Percentiles rank a stretch among this genome's conserved stretches.
These are phyloP conservation scores for Pseudonitzschia delicatissima DNA, from an alignment of 108 stramenopile genomes.

Conservation along the genomic window DNA sequence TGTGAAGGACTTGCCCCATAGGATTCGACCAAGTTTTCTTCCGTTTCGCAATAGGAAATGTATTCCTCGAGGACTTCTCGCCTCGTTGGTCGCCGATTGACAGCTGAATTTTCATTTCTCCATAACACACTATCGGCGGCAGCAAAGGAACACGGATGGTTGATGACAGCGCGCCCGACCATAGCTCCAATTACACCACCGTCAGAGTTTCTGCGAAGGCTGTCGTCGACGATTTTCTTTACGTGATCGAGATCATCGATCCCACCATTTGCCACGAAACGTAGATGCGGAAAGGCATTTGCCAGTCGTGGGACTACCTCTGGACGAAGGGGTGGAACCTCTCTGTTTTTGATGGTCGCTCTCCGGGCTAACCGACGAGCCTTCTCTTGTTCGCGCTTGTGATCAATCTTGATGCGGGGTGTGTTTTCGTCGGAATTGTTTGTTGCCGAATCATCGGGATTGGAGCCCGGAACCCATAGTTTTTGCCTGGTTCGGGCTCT, in stretches of 20 bases:
- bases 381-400: constrained; percentile 36
- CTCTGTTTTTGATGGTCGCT: constrained; percentile 39
- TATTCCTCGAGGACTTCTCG: constrained; percentile 21
- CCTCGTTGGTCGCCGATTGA: constrained; percentile 2
- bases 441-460: background rate
- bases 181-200: constrained; percentile 25
- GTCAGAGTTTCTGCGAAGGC: background rate
- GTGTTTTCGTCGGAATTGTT: background rate
- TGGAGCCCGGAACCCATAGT: background rate
- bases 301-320: constrained; percentile 22
- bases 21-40: constrained; percentile 19
- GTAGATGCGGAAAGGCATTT: constrained; percentile 21
- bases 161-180: constrained; percentile 48
- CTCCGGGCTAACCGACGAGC: constrained; percentile 27
- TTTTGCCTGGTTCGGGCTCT: background rate
- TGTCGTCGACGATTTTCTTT: background rate
- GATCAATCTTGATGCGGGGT: constrained; percentile 28
- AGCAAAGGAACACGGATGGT: constrained; percentile 51
- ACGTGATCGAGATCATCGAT: constrained; percentile 26
- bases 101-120: background rate
- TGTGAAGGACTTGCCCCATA: background rate
- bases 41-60: constrained; percentile 33
- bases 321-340: constrained; percentile 38
- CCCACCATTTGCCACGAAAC: constrained; percentile 42
- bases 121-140: constrained; percentile 26